Evolutionary conservation across 2,329 filamentous ascomycete species (phyloP), one percentile per base, ranked within the genome.

Genomic region (Ophiognomonia clavigignenti-juglandacearum): DNA sequence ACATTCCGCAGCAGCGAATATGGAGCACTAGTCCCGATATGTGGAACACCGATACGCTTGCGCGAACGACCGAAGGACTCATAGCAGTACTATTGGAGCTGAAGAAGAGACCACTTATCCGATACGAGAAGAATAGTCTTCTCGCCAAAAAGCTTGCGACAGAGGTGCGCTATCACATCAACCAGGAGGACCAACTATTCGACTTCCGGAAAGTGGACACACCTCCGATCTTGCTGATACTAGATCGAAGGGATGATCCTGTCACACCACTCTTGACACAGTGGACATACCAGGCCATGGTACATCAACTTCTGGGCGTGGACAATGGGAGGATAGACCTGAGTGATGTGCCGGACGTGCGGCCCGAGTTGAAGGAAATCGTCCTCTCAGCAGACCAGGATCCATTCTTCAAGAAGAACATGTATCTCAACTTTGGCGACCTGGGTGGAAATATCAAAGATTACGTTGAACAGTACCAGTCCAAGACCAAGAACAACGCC

Each of bases 221-320:
- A 1, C 88, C 92, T 8, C 93, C 95, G 0, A 91, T 98, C 57
- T 74, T 98, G 13, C 75, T 98, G 27, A 81, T 98, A 45, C 70
- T 98, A 24, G 93, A 98, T 66, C 82, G 93, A 35, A 81, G 93
- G 64, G 91, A 96, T 61, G 93, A 98, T 59, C 92, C 93, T 0
- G 86, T 97, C 42, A 98, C 93, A 4, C 93, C 93, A 0, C 72
- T 98, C 10, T 76, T 98, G 40, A 96, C 90, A 3, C 93, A 98
- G 64, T 98, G 93, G 93, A 98, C 93, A 22, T 98, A 98, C 61
- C 93, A 98, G 68, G 93, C 93, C n/a, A 98, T 98, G 91, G 93
- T 98, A 1, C 93, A 98, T 63, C 93, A 98, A 61, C 71, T 97
- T 2, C 74, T 98, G 11, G 93, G 93, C 5, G 96, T 98, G 55